Percentiles rank a stretch among this genome's conserved stretches.
Conservation (phyloP, 768 basidiomycete species). For the Mycena belliarum region DNA sequence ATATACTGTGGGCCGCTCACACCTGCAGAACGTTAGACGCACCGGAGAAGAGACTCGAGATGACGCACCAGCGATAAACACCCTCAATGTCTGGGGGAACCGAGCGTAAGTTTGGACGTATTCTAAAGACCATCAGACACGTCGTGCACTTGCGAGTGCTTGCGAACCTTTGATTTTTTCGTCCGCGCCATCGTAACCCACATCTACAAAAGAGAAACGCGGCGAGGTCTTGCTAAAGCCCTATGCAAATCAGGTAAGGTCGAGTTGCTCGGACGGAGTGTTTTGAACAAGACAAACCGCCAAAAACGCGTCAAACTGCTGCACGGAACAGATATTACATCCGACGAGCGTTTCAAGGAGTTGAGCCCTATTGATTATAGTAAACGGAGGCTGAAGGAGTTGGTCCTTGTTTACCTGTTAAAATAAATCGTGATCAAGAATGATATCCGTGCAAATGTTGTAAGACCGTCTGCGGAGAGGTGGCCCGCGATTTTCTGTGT, state of each 20-base stretch:
- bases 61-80: slow-evolving; percentile 69
- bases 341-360: slow-evolving; percentile 51
- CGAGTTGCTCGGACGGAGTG: not conserved
- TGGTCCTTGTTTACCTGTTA: too few species aligned
- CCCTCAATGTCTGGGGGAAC: slow-evolving; percentile 71
- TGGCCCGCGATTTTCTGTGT: slow-evolving; percentile 71
- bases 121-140: slow-evolving; percentile 34
- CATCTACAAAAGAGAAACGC: slow-evolving; percentile 69
- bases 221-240: slow-evolving; percentile 77
- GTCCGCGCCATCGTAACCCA: slow-evolving; percentile 62
- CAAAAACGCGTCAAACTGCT: slow-evolving; percentile 72
- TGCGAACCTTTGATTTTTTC: slow-evolving; percentile 68
- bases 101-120: slow-evolving; percentile 69
- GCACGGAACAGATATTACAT: slow-evolving; percentile 57
- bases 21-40: slow-evolving; percentile 36
- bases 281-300: slow-evolving; percentile 33
- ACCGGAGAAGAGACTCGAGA: not conserved
- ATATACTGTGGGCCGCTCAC: slow-evolving; percentile 57
- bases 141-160: not conserved
- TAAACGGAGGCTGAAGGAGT: too few species aligned
- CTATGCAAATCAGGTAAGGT: slow-evolving; percentile 24
- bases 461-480: slow-evolving; percentile 61
- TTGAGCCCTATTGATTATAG: slow-evolving; percentile 62
- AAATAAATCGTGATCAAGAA: slow-evolving; percentile 75
- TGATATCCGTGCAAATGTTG: slow-evolving; percentile 62